Base-by-base conservation (phyloP, 805 yeast species). In the Suhomyces emberorum region DNA sequence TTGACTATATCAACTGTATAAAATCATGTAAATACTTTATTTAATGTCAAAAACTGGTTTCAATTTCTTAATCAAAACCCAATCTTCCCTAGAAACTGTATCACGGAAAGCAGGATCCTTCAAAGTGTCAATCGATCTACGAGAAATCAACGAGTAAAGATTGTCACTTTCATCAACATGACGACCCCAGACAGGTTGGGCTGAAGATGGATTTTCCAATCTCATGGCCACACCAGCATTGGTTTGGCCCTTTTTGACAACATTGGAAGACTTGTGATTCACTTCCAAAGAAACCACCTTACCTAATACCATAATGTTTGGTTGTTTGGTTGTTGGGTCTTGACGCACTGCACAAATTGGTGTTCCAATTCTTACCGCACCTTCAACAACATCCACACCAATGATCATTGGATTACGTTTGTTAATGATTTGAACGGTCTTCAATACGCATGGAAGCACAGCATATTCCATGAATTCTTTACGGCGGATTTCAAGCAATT, bases 151-250 rank as follows among this genome's bases (percentile, higher is more conserved):
- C n/a, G 98, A 91, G 67, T 89, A 93, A 57, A 93, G 71, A 30
- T 77, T 74, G 63, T 93, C 99, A 41, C 78, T 70, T 66, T 93
- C 99, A 62, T 88, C 96, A 51, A 93, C 95, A 59, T 93, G 99
- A 71, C 98, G 87, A 46, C 99, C 99, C 98, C 98, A 93, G 10
- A 87, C 81, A 37, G 98, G 98, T 68, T 88, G 96, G 47, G 86
- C 91, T 40, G 84, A 74, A 29, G 95, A 84, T 47, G 95, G 89
- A 52, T 87, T 83, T 39, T 93, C 98, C 55, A 93, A 74, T 72
- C 98, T 81, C 84, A 93, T 86, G 44, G 99, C 98, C 46, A 91
- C 98, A 77, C 99, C 99, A 18, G 96, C 97, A 51, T 84, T 77
- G 9, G 98, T 87, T 65, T 86, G 95, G 30, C 97, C 96, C 75